Percentiles rank a stretch among this genome's conserved stretches.
Conservation (phyloP, 371 early-diverging fungal species). For the Rhizopus delemar region DNA sequence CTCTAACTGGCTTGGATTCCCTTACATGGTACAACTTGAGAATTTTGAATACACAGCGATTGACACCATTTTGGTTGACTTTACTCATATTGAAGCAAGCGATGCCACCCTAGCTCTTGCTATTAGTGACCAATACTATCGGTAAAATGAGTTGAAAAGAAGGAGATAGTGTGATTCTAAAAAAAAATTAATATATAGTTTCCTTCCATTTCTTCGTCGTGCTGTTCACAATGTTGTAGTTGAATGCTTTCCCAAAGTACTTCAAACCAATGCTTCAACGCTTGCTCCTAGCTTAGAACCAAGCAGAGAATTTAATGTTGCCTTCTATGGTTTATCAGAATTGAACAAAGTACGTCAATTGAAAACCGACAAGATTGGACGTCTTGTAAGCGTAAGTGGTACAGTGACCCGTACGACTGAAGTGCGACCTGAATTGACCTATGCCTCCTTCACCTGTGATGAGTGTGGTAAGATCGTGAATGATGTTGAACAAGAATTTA, state of each 20-base stretch:
- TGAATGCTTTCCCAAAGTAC: slow-evolving; percentile 66
- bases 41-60: slow-evolving; percentile 59
- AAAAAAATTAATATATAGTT: slow-evolving; percentile 41
- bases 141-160: slow-evolving; percentile 42
- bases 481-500: slow-evolving; percentile 94
- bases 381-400: slow-evolving; percentile 87
- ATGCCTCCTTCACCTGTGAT: slow-evolving; percentile 92
- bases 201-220: slow-evolving; percentile 82
- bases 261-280: slow-evolving; percentile 47
- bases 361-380: slow-evolving; percentile 84
- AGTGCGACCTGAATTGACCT: slow-evolving; percentile 96
- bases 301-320: slow-evolving; percentile 72
- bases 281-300: slow-evolving; percentile 27
- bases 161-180: neutral
- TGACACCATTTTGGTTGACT: slow-evolving; percentile 81
- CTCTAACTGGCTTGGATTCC: slow-evolving; percentile 39
- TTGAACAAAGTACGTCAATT: slow-evolving; percentile 83
- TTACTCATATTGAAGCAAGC: slow-evolving; percentile 62
- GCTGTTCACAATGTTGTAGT: slow-evolving; percentile 82
- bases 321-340: slow-evolving; percentile 73
- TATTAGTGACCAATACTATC: slow-evolving; percentile 74
- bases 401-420: slow-evolving; percentile 99
- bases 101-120: slow-evolving; percentile 72
- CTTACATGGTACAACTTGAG: slow-evolving; percentile 63
- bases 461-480: slow-evolving; percentile 85